Conservation (phyloP, 2,329 filamentous ascomycete species). For the Eurotiales sp. region DNA sequence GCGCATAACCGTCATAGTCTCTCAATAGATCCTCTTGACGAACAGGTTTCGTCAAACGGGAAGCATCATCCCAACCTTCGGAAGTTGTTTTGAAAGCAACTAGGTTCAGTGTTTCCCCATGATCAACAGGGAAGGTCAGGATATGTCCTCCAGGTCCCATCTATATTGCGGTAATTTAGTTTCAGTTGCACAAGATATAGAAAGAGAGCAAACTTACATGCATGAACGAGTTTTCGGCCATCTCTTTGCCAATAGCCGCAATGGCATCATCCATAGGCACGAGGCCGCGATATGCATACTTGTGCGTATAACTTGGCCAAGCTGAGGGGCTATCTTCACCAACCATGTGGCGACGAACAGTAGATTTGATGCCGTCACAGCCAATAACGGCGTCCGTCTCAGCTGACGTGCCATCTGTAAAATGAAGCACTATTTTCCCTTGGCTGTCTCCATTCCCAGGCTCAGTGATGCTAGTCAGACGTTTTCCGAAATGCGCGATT, state of each 20-base stretch:
- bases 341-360: conserved; percentile 26
- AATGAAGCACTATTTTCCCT: conserved; percentile 22
- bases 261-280: conserved; percentile 53
- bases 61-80: conserved; percentile 5
- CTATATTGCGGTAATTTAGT: background rate
- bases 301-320: conserved; percentile 29
- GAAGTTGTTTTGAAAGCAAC: conserved; percentile 1
- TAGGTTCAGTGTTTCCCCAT: conserved; percentile 1
- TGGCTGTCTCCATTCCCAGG: conserved; percentile 12
- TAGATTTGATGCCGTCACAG: conserved; percentile 35
- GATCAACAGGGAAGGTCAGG: conserved; percentile 57
- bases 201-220: conserved; percentile 35
- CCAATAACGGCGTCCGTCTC: conserved; percentile 32
- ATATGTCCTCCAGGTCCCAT: conserved; percentile 55
- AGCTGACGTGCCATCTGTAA: conserved; percentile 29
- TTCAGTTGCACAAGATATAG: background rate
- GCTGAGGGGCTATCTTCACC: conserved; percentile 18
- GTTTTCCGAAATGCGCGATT: conserved; percentile 31
- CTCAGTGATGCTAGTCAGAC: conserved; percentile 21
- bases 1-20: conserved; percentile 44
- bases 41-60: conserved; percentile 20
- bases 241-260: conserved; percentile 46
- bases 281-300: conserved; percentile 32
- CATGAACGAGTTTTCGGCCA: conserved; percentile 51
- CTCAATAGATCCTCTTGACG: conserved; percentile 37